Evolutionary conservation across 768 basidiomycete species (phyloP).

Genomic region (Lactarius deliciosus): DNA sequence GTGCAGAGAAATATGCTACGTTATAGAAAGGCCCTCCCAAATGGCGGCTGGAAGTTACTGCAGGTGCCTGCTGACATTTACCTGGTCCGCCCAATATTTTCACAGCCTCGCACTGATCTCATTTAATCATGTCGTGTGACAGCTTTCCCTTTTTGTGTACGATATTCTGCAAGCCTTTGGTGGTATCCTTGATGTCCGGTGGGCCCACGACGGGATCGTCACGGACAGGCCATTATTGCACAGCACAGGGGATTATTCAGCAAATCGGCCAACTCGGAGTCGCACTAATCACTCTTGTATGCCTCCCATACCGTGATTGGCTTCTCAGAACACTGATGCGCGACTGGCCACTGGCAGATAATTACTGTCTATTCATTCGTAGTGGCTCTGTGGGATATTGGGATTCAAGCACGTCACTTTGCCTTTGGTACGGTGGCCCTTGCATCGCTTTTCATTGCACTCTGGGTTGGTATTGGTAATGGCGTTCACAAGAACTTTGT

Average conservation of each 20-base stretch:
- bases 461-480: constrained; percentile 41
- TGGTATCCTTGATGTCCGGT: constrained; percentile 40
- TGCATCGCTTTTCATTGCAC: constrained; percentile 29
- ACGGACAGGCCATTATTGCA: constrained; percentile 38
- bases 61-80: constrained; percentile 44
- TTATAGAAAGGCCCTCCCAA: constrained; percentile 4
- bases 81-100: constrained; percentile 35
- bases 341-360: constrained; percentile 19
- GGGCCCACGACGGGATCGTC: constrained; percentile 40
- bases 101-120: neutral
- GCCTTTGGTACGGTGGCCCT: constrained; percentile 29
- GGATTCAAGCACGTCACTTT: constrained; percentile 32
- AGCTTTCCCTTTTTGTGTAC: constrained; percentile 34
- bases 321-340: constrained; percentile 30
- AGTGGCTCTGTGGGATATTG: constrained; percentile 39
- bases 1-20: constrained; percentile 20
- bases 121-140: constrained; percentile 30
- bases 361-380: constrained; percentile 44
- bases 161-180: constrained; percentile 44
- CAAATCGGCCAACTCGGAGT: constrained; percentile 45
- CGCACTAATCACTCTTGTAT: constrained; percentile 44
- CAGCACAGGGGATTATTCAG: constrained; percentile 42
- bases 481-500: constrained; percentile 31
- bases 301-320: constrained; percentile 1
- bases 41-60: constrained; percentile 32